Evolutionary conservation across 768 basidiomycete genomes (phyloP).

Genomic region (Suillus alpinus): DNA sequence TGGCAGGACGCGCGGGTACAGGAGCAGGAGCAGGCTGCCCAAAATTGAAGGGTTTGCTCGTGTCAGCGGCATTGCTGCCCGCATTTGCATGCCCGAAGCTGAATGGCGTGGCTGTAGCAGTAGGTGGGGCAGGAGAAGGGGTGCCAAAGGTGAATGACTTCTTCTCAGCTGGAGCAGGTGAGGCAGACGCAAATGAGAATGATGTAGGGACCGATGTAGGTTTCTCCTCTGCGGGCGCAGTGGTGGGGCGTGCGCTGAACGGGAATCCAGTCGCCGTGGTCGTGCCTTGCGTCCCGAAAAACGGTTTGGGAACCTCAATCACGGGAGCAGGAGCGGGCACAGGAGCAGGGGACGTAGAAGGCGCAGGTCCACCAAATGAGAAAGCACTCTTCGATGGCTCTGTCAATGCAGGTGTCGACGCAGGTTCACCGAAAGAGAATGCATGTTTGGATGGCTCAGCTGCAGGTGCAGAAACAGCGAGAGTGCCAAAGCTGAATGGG

Average conservation of each 20-base stretch:
- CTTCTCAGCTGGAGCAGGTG: conserved; percentile 32
- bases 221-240: conserved; percentile 24
- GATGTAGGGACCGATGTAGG: conserved; percentile 17
- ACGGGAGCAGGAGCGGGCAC: conserved; percentile 11
- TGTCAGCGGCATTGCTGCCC: conserved; percentile 36
- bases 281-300: conserved; percentile 34
- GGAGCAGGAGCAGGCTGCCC: conserved; percentile 35
- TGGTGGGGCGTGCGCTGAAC: conserved; percentile 36
- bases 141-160: conserved; percentile 46
- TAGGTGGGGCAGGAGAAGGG: conserved; percentile 31
- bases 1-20: conserved; percentile 47
- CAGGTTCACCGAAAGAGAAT: conserved; percentile 29
- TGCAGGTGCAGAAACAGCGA: conserved; percentile 1
- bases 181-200: conserved; percentile 31
- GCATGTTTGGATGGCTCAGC: background rate
- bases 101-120: conserved; percentile 30
- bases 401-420: conserved; percentile 12
- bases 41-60: conserved; percentile 55
- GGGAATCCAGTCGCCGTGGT: conserved; percentile 33
- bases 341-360: conserved; percentile 9
- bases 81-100: conserved; percentile 45
- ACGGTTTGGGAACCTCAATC: conserved; percentile 40
- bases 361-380: conserved; percentile 27
- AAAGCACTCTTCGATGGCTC: conserved; percentile 34
- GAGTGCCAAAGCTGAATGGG: conserved; percentile 5